These are phyloP conservation scores for Xylaria venustula DNA, from an alignment of 495 filamentous ascomycete species.

Conservation along the genomic window DNA sequence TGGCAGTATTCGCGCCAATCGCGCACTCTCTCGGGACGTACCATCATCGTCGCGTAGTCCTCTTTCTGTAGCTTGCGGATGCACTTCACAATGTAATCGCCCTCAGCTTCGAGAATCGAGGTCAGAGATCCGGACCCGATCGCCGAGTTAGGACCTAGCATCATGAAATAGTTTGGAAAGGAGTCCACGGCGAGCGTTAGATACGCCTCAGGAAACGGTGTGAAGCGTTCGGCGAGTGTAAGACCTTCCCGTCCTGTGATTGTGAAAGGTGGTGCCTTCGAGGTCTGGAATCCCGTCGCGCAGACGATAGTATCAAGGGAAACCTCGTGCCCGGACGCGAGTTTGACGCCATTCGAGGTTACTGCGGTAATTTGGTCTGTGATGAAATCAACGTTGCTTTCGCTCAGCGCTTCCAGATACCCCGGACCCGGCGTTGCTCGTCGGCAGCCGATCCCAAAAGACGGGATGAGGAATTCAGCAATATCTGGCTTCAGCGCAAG, in stretches of 20 bases:
- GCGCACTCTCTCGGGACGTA: constrained; percentile 54
- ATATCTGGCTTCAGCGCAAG: constrained; percentile 38
- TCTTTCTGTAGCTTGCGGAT: constrained; percentile 68
- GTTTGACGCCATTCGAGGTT: constrained; percentile 49
- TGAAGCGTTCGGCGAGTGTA: constrained; percentile 49
- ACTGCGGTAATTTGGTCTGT: constrained; percentile 52
- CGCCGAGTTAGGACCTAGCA: constrained; percentile 59
- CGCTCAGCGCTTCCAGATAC: constrained; percentile 65
- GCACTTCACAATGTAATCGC: constrained; percentile 61
- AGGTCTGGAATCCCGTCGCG: constrained; percentile 64
- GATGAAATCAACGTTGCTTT: constrained; percentile 63
- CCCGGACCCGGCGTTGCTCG: constrained; percentile 71
- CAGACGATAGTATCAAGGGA: constrained; percentile 58
- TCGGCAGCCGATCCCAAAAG: constrained; percentile 66
- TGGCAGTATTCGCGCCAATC: constrained; percentile 63
- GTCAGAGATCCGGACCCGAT: constrained; percentile 57
- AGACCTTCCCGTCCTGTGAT: constrained; percentile 52
- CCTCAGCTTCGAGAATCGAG: constrained; percentile 55
- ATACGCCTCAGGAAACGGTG: constrained; percentile 58
- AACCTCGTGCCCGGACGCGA: constrained; percentile 45
- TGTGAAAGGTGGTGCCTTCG: constrained; percentile 59
- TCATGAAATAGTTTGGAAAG: constrained; percentile 67
- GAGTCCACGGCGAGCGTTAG: constrained; percentile 60
- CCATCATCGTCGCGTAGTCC: constrained; percentile 57
- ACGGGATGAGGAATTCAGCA: constrained; percentile 44